Conservation (phyloP, 2,329 filamentous ascomycete genomes). For the Fusarium vanettenii region DNA sequence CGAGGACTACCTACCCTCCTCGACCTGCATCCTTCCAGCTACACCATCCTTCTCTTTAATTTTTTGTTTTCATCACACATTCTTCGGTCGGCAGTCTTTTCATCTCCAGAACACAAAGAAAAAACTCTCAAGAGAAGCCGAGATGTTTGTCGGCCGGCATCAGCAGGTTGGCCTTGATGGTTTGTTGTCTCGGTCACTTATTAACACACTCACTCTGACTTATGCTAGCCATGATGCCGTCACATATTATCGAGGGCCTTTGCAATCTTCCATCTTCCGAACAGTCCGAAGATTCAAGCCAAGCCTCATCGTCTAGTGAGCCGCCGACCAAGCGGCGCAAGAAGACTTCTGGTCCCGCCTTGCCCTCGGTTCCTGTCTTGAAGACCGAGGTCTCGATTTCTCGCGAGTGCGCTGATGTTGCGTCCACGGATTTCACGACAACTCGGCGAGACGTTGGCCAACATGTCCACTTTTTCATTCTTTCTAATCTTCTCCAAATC, state of each 20-base stretch:
- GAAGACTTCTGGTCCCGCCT: conserved; percentile 18
- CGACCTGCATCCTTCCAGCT: conserved; percentile 24
- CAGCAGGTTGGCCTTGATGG: conserved; percentile 41
- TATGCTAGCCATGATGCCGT: conserved; percentile 41
- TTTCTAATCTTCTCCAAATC: conserved; percentile 30
- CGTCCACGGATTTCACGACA: conserved; percentile 6
- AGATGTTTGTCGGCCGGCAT: not conserved
- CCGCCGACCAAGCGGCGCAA: conserved; percentile 49
- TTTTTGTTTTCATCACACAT: conserved; percentile 2
- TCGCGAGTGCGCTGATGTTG: conserved; percentile 37
- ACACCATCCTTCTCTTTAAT: conserved; percentile 2
- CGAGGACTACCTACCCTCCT: conserved; percentile 22
- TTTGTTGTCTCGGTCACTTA: conserved; percentile 24
- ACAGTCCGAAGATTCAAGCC: not conserved
- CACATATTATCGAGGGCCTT: conserved; percentile 37
- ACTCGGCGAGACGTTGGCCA: conserved; percentile 35
- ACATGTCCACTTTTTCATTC: conserved; percentile 38
- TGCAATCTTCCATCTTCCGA: conserved; percentile 32
- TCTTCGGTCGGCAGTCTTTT: not conserved
- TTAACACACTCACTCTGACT: not conserved
- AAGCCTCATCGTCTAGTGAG: conserved; percentile 23
- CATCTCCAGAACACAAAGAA: not conserved
- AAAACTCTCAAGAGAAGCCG: not conserved
- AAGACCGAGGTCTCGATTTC: conserved; percentile 41
- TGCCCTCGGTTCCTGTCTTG: conserved; percentile 42